Percentiles rank a stretch among this genome's conserved stretches.
phyloP scores from a whole-genome alignment of 2,329 filamentous ascomycete species.

The Celoporthe dispersa region DNA sequence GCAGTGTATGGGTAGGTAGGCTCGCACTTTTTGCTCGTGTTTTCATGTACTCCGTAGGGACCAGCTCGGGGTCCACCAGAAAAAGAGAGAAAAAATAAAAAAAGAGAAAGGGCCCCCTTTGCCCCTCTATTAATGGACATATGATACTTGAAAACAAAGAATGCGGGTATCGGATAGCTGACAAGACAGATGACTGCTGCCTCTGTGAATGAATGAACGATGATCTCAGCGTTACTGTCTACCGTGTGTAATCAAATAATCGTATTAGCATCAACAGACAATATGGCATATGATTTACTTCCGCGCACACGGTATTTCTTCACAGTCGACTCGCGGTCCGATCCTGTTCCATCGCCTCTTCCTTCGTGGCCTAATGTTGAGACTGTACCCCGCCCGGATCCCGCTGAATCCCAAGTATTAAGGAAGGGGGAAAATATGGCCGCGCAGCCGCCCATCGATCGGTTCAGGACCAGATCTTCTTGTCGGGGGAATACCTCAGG shows the following conservation, averaged over 20 bases:
- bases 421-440: background rate
- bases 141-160: background rate
- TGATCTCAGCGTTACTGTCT: background rate
- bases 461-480: background rate
- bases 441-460: background rate
- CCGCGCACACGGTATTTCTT: background rate
- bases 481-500: background rate
- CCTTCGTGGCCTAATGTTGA: background rate
- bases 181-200: too few relatives aligned
- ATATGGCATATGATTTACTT: background rate
- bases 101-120: too few relatives aligned
- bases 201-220: background rate
- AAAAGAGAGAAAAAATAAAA: too few relatives aligned
- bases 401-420: background rate
- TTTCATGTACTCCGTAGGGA: background rate
- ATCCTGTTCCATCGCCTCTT: conserved; percentile 3
- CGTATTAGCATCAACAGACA: too few relatives aligned
- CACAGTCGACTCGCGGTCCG: background rate
- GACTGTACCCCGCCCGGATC: background rate
- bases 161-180: background rate
- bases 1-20: background rate
- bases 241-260: background rate
- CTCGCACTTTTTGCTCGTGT: background rate
- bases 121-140: too few relatives aligned
- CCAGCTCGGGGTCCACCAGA: background rate